phyloP scores from a whole-genome alignment of 345 rosid genomes.

The Carallia brachiata region DNA sequence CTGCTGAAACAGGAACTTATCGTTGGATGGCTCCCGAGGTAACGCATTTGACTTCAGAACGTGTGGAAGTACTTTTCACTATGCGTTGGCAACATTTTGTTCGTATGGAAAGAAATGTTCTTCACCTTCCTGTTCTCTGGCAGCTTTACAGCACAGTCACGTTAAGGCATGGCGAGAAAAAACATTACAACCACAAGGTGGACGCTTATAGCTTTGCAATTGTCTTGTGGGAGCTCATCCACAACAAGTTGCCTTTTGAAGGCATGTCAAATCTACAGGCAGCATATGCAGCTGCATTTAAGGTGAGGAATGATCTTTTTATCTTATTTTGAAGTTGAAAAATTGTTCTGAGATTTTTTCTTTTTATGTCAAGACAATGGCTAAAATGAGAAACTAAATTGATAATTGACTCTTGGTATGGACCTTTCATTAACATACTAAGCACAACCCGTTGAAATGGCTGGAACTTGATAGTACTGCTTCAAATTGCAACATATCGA shows the following conservation, averaged over 20 bases:
- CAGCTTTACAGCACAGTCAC: slow-evolving; percentile 99
- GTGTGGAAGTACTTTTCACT: neutral
- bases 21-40: slow-evolving; percentile 99
- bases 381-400: neutral
- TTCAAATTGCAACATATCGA: neutral
- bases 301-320: slow-evolving; percentile 43
- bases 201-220: slow-evolving; percentile 98
- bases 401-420: neutral
- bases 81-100: neutral
- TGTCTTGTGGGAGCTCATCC: slow-evolving; percentile 95
- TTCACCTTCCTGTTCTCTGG: slow-evolving; percentile 15
- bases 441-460: neutral
- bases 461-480: neutral
- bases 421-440: neutral
- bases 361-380: neutral
- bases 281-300: slow-evolving; percentile 98
- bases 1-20: slow-evolving; percentile 98
- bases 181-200: slow-evolving; percentile 93
- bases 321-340: neutral
- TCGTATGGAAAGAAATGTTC: neutral
- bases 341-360: neutral
- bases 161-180: slow-evolving; percentile 92
- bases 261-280: slow-evolving; percentile 99
- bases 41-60: slow-evolving; percentile 7
- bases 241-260: slow-evolving; percentile 93